Base-by-base conservation (phyloP, 2,329 filamentous ascomycete species). In the Xylogone sp. region DNA sequence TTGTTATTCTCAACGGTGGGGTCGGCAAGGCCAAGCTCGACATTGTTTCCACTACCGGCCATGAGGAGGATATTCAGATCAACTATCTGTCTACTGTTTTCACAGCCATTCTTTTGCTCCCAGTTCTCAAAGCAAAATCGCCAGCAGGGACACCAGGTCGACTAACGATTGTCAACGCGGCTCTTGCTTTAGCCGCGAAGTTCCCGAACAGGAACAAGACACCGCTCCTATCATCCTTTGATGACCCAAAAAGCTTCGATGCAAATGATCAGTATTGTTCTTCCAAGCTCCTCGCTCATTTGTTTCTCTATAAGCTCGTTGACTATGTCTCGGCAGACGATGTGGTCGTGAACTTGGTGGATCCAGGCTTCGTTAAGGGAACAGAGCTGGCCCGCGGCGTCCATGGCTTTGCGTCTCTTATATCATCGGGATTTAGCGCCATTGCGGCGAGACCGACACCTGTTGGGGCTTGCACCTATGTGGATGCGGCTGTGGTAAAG, bases 401-500 rank as follows among this genome's bases (percentile, higher is more conserved):
- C 1, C 51, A 53, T 9, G 49, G 61, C 1, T 2, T 66, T 0
- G 5, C 62, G 1, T 53, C 46, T 4, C 39, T 60, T 0, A 10
- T 65, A 0, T 21, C 58, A 29, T 56, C 57, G 18, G 21, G 59
- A 1, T 59, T 63, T 21, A 8, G 7, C 13, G 7, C 27, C 27
- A 31, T 31, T 13, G 34, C 34, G n/a, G 34, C 12, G n/a, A 63
- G 72, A 19, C 62, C 58, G 3, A 27, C 68, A 16, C 60, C 65
- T 2, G 65, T 68, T 4, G 78, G 73, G 2, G 76, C 75, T 0
- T 71, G 69, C 42, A 73, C 69, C 0, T 78, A 75, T 56, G 51
- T 79, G 1, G 73, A 81, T 58, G 76, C 76, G 0, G 65, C 62
- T 0, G 65, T 74, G 1, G 64, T 67, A 0, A 70, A 79, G 49